A percentile compares a stretch with the other conserved stretches of the same genome.
Evolutionary conservation across 768 basidiomycete genomes (phyloP).

Genomic region (Lentinula aciculospora): DNA sequence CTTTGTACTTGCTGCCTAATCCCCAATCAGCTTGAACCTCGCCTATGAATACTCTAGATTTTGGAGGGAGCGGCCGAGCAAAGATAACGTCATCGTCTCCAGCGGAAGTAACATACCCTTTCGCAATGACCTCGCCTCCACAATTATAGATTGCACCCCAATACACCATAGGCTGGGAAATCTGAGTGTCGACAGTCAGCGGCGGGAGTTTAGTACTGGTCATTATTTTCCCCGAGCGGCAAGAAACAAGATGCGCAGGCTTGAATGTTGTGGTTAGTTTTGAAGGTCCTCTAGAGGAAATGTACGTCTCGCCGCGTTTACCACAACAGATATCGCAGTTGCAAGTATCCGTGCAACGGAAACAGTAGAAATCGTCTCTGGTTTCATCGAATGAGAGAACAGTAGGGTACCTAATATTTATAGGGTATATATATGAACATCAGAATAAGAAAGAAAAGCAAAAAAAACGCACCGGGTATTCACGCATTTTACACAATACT

Average conservation of each 20-base stretch:
- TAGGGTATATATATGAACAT: neutral
- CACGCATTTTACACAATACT: constrained; percentile 1
- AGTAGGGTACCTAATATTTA: constrained; percentile 28
- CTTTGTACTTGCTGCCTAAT: constrained; percentile 7
- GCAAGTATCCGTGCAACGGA: constrained; percentile 37
- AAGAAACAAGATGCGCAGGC: neutral
- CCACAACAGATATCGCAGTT: constrained; percentile 42
- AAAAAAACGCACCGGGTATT: neutral
- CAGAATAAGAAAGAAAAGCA: neutral
- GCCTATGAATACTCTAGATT: constrained; percentile 23
- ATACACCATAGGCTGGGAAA: constrained; percentile 16
- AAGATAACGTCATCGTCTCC: constrained; percentile 17
- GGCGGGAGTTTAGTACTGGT: neutral
- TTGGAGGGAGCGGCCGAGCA: constrained; percentile 8
- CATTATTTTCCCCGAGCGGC: neutral
- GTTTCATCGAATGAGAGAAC: constrained; percentile 14
- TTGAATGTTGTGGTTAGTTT: neutral
- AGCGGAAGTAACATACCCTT: constrained; percentile 17
- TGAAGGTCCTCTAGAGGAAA: constrained; percentile 23
- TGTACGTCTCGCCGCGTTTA: constrained; percentile 41
- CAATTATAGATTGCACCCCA: constrained; percentile 26
- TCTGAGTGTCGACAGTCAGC: neutral
- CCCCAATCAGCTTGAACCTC: constrained; percentile 25
- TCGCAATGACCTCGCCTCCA: constrained; percentile 21
- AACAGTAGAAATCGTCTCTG: constrained; percentile 31